These are phyloP conservation scores for Yamadazyma kitorensis DNA, from an alignment of 805 yeast species.

Conservation along the genomic window DNA sequence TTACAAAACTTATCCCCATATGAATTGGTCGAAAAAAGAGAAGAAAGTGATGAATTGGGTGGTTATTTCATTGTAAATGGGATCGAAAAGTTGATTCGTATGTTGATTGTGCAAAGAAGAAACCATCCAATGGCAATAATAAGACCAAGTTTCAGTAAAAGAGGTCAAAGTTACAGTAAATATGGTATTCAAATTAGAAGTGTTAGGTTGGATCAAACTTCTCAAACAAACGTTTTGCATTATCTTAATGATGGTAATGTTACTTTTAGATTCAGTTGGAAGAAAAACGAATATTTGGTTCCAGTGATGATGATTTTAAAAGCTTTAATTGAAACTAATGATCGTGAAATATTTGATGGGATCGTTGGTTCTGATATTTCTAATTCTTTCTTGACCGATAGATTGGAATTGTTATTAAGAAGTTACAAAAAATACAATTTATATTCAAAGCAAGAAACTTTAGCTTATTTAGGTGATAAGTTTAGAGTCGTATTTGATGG, in stretches of 20 bases:
- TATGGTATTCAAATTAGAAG: conserved; percentile 93
- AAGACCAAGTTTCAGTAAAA: conserved; percentile 89
- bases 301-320: conserved; percentile 92
- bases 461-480: conserved; percentile 93
- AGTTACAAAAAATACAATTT: conserved; percentile 76
- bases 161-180: conserved; percentile 87
- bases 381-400: conserved; percentile 95
- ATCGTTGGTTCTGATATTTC: conserved; percentile 84
- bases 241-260: conserved; percentile 94
- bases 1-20: conserved; percentile 79
- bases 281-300: conserved; percentile 89
- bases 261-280: conserved; percentile 95
- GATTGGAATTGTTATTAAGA: conserved; percentile 89
- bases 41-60: conserved; percentile 94
- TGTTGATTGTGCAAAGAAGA: conserved; percentile 97
- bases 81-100: conserved; percentile 92
- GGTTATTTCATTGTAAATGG: conserved; percentile 97
- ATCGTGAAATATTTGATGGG: conserved; percentile 94
- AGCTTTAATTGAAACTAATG: conserved; percentile 87
- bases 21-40: conserved; percentile 72
- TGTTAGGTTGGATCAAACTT: conserved; percentile 95
- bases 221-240: conserved; percentile 96
- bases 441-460: conserved; percentile 79
- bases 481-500: conserved; percentile 92
- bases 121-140: conserved; percentile 98